A percentile compares a stretch with the other conserved stretches of the same genome.
These are phyloP conservation scores for Aphanomyces euteiches DNA, from an alignment of 352 stramenopile genomes.

Conservation along the genomic window DNA sequence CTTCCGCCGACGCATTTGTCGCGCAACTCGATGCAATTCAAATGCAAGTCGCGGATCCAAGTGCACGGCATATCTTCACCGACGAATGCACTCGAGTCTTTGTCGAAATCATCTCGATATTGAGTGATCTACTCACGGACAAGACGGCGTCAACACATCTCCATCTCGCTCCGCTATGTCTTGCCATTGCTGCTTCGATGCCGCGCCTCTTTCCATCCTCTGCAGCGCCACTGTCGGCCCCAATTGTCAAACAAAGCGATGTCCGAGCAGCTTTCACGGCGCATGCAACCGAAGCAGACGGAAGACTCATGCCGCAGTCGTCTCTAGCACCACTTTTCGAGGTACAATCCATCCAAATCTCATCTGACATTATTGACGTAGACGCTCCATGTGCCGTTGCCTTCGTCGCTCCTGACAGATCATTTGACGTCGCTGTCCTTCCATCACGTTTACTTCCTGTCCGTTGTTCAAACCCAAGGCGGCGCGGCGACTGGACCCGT, in stretches of 20 bases:
- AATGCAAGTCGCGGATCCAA: neutral
- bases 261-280: neutral
- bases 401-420: neutral
- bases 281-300: no score
- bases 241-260: neutral
- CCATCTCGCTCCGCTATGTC: neutral
- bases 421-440: neutral
- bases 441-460: neutral
- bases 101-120: conserved; percentile 36
- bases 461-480: neutral
- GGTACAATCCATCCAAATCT: neutral
- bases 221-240: neutral
- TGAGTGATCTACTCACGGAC: neutral
- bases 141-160: neutral
- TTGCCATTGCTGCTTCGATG: neutral
- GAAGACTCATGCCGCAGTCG: no score
- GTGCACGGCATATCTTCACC: conserved; percentile 43
- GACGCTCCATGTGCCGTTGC: neutral
- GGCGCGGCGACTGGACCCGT: neutral
- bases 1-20: conserved; percentile 16
- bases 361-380: neutral
- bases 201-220: neutral
- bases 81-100: conserved; percentile 75
- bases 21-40: no score
- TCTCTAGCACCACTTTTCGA: neutral